These are phyloP conservation scores for Coleophoma crateriformis DNA, from an alignment of 2,329 filamentous ascomycete genomes.

Conservation along the genomic window DNA sequence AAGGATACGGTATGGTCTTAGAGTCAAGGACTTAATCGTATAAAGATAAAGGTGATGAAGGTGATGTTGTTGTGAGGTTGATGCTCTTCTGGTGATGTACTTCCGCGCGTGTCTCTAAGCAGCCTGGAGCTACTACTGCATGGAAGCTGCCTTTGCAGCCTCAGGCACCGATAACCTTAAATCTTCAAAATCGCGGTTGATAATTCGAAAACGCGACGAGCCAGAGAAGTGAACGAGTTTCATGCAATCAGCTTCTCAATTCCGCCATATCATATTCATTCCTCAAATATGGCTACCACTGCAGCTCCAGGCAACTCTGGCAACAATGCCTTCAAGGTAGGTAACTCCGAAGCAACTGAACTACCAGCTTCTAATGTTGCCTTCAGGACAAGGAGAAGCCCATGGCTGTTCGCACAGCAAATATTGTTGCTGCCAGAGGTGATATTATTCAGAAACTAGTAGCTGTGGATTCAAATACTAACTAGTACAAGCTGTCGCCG, in stretches of 20 bases:
- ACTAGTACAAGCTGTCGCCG: slow-evolving; percentile 69
- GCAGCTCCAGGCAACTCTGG: slow-evolving; percentile 34
- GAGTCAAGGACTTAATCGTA: neutral
- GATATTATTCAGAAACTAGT: slow-evolving; percentile 23
- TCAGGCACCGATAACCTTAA: slow-evolving; percentile 7
- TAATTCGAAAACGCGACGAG: neutral
- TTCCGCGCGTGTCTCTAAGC: slow-evolving; percentile 1
- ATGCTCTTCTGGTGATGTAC: neutral
- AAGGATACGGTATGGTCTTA: slow-evolving; percentile 21
- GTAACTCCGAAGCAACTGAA: slow-evolving; percentile 14
- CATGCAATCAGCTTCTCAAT: slow-evolving; percentile 11
- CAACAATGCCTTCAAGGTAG: slow-evolving; percentile 64
- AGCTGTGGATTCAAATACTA: slow-evolving; percentile 12
- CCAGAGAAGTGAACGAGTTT: neutral
- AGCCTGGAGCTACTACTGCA: neutral
- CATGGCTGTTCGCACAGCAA: slow-evolving; percentile 89
- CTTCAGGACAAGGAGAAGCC: slow-evolving; percentile 90
- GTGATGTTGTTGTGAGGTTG: slow-evolving; percentile 2
- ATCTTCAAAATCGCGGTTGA: neutral
- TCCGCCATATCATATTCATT: slow-evolving; percentile 5
- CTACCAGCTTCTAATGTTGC: slow-evolving; percentile 17
- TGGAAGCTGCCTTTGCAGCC: neutral
- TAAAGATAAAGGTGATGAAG: neutral
- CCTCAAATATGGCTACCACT: slow-evolving; percentile 37
- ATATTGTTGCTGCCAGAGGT: slow-evolving; percentile 97